These are phyloP conservation scores for Eimeria maxima DNA, from an alignment of 169 alveolate genomes.

Conservation along the genomic window DNA sequence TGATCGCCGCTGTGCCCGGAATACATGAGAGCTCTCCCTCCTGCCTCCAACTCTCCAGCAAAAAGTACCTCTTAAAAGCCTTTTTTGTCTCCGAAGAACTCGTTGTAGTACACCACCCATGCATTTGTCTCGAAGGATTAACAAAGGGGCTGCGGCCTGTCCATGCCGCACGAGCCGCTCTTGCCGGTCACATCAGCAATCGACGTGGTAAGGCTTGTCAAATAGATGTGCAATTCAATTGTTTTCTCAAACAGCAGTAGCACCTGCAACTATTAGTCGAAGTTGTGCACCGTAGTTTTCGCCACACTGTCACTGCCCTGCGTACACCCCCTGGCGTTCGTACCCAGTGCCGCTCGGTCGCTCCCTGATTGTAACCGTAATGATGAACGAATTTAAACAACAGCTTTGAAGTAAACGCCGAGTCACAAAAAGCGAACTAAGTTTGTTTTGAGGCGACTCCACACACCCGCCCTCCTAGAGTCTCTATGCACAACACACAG, in stretches of 20 bases:
- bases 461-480: no score
- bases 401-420: no score
- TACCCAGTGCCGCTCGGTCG: no score
- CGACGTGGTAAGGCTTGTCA: not conserved
- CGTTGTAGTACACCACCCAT: not conserved
- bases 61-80: not conserved
- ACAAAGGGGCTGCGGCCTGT: conserved; percentile 59
- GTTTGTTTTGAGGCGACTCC: not conserved
- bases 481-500: no score
- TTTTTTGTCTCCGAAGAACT: not conserved
- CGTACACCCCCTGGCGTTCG: no score
- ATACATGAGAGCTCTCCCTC: not conserved
- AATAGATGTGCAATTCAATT: not conserved
- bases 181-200: conserved; percentile 14
- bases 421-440: no score
- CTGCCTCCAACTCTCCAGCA: not conserved
- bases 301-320: no score
- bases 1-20: conserved; percentile 5
- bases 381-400: no score
- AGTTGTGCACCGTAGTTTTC: not conserved
- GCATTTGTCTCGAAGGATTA: not conserved
- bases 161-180: conserved; percentile 52
- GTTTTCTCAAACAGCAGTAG: not conserved
- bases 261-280: not conserved
- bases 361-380: no score